phyloP scores from a whole-genome alignment of 2,329 filamentous ascomycete species.

The Akanthomyces lecanii region DNA sequence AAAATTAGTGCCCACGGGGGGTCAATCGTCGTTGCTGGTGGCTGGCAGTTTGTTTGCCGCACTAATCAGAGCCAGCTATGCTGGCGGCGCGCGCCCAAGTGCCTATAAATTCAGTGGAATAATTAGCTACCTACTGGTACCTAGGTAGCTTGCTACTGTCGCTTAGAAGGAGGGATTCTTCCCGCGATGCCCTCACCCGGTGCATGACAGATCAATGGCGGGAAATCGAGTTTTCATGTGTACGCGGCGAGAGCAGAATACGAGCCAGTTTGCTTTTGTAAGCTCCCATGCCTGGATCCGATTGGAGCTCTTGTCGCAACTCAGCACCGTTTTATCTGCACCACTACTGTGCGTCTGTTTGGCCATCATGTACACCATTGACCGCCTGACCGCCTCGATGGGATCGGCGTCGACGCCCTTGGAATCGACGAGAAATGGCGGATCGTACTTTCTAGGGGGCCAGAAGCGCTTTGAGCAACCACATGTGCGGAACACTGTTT shows the following conservation, averaged over 20 bases:
- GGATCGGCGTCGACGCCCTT: not conserved
- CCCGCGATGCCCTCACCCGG: not conserved
- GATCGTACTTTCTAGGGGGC: not conserved
- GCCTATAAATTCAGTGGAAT: too few species aligned
- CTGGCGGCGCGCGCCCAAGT: not conserved
- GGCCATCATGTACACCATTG: not conserved
- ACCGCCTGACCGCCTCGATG: not conserved
- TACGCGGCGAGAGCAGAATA: not conserved
- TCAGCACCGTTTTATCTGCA: not conserved
- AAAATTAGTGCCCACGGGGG: slow-evolving; percentile 13
- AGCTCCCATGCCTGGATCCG: not conserved
- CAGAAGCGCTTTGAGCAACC: too few species aligned
- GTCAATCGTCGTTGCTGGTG: not conserved
- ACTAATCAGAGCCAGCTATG: not conserved
- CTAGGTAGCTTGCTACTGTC: too few species aligned
- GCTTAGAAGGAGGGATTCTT: not conserved
- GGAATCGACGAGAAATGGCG: not conserved
- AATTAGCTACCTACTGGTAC: too few species aligned
- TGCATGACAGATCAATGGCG: not conserved
- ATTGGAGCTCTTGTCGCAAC: not conserved
- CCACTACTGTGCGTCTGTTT: not conserved
- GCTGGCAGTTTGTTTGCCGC: not conserved
- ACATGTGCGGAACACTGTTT: too few species aligned
- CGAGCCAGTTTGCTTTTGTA: not conserved
- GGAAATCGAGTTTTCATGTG: not conserved